Evolutionary conservation across 352 stramenopile genomes (phyloP).

Genomic region (Phytophthora capsici): DNA sequence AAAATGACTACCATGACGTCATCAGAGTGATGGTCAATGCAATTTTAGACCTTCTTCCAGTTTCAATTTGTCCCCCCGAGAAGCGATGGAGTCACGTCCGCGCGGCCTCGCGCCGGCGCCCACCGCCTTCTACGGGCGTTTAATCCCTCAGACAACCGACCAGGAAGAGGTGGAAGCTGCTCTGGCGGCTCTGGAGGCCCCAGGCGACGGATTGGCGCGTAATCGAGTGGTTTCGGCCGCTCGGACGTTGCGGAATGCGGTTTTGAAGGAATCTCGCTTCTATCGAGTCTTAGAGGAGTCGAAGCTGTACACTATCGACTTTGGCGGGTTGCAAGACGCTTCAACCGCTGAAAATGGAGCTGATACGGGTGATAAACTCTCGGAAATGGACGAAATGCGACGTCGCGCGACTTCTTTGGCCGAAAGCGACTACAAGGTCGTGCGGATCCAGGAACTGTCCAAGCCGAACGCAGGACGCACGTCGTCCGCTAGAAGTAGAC

Average conservation of each 20-base stretch:
- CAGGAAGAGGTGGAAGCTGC: slow-evolving; percentile 30
- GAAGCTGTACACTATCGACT: slow-evolving; percentile 73
- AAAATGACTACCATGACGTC: slow-evolving; percentile 1
- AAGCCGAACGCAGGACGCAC: slow-evolving; percentile 41
- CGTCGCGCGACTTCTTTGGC: slow-evolving; percentile 33
- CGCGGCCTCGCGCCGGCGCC: slow-evolving; percentile 3
- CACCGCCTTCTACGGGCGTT: slow-evolving; percentile 45
- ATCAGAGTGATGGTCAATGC: slow-evolving; percentile 9
- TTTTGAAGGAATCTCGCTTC: slow-evolving; percentile 61
- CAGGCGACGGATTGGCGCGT: background rate
- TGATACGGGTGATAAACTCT: background rate
- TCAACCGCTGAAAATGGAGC: slow-evolving; percentile 6
- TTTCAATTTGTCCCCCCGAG: slow-evolving; percentile 15
- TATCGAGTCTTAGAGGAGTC: slow-evolving; percentile 74
- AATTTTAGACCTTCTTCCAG: slow-evolving; percentile 10
- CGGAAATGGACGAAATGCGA: slow-evolving; percentile 29
- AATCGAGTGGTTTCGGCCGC: slow-evolving; percentile 18
- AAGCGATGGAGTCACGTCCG: slow-evolving; percentile 28
- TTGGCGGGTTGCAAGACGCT: slow-evolving; percentile 17
- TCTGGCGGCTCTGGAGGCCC: slow-evolving; percentile 21
- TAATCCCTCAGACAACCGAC: slow-evolving; percentile 47
- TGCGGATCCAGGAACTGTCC: slow-evolving; percentile 68
- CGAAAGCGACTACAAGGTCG: slow-evolving; percentile 57
- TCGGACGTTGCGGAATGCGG: slow-evolving; percentile 37
- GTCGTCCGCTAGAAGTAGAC: slow-evolving; percentile 25